A percentile compares a stretch with the other conserved stretches of the same genome.
phyloP scores from a whole-genome alignment of 441 rosid species.

The Erodium trifolium region DNA sequence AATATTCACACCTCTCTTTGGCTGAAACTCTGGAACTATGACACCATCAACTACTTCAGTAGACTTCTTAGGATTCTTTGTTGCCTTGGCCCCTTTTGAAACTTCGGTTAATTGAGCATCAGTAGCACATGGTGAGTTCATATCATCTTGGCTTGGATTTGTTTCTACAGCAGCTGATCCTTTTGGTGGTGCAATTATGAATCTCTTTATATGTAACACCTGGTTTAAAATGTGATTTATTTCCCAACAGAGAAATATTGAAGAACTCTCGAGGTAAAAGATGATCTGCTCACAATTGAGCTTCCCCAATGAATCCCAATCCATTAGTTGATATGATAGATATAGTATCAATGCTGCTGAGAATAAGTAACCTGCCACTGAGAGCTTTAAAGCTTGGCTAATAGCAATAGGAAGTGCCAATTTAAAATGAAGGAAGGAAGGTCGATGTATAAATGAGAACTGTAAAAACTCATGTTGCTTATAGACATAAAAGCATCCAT shows the following conservation, averaged over 20 bases:
- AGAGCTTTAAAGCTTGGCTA: constrained; percentile 49
- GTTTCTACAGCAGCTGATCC: constrained; percentile 97
- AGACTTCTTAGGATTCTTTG: too few relatives aligned
- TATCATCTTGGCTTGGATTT: too few relatives aligned
- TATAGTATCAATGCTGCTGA: constrained; percentile 38
- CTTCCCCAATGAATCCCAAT: constrained; percentile 31
- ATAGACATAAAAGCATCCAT: constrained; percentile 38
- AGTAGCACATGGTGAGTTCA: too few relatives aligned
- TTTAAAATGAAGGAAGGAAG: constrained; percentile 70
- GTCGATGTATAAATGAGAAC: constrained; percentile 91
- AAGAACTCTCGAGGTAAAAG: constrained; percentile 45
- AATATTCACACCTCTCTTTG: too few relatives aligned
- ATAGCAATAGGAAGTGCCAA: constrained; percentile 65
- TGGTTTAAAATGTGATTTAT: constrained; percentile 63
- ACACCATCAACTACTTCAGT: too few relatives aligned
- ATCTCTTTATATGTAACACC: constrained; percentile 74
- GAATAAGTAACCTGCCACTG: constrained; percentile 35
- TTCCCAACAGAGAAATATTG: constrained; percentile 75
- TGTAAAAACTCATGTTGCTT: constrained; percentile 62
- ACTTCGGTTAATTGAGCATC: too few relatives aligned
- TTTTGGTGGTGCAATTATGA: constrained; percentile 69
- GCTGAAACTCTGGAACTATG: too few relatives aligned
- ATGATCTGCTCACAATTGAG: constrained; percentile 47
- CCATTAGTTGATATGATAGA: constrained; percentile 30
- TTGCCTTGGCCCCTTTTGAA: too few relatives aligned